Conservation (phyloP, 352 stramenopile genomes). For the Phytophthora aleatoria region DNA sequence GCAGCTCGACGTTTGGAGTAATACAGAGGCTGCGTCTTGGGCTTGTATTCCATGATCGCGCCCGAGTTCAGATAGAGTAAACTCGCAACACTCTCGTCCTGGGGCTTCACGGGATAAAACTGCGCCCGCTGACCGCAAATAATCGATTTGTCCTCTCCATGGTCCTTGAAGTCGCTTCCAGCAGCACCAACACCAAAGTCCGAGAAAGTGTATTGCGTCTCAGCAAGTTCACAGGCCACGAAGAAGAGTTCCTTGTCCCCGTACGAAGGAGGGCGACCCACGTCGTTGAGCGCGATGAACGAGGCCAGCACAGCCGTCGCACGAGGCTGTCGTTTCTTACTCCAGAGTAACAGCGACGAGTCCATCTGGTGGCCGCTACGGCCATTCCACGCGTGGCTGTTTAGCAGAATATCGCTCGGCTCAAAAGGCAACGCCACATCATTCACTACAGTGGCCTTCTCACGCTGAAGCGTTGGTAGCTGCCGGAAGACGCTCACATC, state of each 20-base stretch:
- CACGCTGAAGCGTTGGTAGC: constrained; percentile 34
- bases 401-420: constrained; percentile 48
- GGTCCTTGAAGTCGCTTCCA: constrained; percentile 34
- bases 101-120: constrained; percentile 40
- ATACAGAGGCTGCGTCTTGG: constrained; percentile 39
- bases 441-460: constrained; percentile 21
- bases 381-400: constrained; percentile 55
- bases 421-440: constrained; percentile 30
- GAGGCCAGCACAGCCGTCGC: constrained; percentile 53
- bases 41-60: constrained; percentile 41
- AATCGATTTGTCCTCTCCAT: constrained; percentile 33
- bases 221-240: constrained; percentile 48
- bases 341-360: constrained; percentile 66
- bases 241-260: constrained; percentile 59
- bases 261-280: constrained; percentile 43
- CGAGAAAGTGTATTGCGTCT: constrained; percentile 49
- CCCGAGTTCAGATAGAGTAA: constrained; percentile 62
- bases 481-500: constrained; percentile 44
- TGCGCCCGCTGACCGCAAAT: constrained; percentile 37
- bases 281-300: constrained; percentile 43
- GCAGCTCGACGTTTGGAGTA: constrained; percentile 43
- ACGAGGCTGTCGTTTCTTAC: constrained; percentile 48
- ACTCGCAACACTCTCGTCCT: constrained; percentile 27
- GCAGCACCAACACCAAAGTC: constrained; percentile 42
- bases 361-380: constrained; percentile 62